These are phyloP conservation scores for Stipa capillata DNA, from an alignment of 176 grass and related monocot genomes.

Conservation along the genomic window DNA sequence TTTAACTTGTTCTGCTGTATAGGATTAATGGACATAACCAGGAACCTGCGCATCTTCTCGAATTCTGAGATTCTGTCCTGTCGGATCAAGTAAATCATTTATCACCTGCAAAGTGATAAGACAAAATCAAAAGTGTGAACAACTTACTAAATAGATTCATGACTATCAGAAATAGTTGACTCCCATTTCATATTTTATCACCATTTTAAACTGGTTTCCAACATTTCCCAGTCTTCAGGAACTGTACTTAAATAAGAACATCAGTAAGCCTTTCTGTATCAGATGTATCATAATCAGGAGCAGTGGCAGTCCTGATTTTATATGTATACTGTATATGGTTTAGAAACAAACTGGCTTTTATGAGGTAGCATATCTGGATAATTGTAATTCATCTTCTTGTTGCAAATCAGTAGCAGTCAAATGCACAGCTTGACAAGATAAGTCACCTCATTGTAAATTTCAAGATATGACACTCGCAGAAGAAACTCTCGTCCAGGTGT, in stretches of 20 bases:
- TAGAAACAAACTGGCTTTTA: slow-evolving; percentile 6
- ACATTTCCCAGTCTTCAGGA: no score
- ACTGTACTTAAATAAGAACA: no score
- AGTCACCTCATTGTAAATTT: slow-evolving; percentile 99
- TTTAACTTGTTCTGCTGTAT: not conserved
- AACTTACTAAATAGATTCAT: not conserved
- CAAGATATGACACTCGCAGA: slow-evolving; percentile 97
- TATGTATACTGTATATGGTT: not conserved
- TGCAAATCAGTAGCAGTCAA: slow-evolving; percentile 7
- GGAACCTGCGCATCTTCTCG: slow-evolving; percentile 90
- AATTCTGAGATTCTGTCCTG: slow-evolving; percentile 93
- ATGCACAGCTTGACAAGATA: slow-evolving; percentile 15
- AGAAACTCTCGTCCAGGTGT: slow-evolving; percentile 98
- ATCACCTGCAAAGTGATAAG: slow-evolving; percentile 68
- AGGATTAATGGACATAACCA: not conserved
- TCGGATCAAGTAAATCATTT: slow-evolving; percentile 95
- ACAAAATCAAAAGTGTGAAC: not conserved
- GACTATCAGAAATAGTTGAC: not conserved
- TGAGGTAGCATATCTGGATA: not conserved
- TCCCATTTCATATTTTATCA: slow-evolving; percentile 8
- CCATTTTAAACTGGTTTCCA: not conserved
- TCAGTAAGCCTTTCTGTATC: not conserved
- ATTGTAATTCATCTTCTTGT: not conserved
- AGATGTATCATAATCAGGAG: slow-evolving; percentile 9
- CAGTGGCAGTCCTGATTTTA: not conserved